Conservation (phyloP, 768 basidiomycete species). For the Paxillus rubicundulus region DNA sequence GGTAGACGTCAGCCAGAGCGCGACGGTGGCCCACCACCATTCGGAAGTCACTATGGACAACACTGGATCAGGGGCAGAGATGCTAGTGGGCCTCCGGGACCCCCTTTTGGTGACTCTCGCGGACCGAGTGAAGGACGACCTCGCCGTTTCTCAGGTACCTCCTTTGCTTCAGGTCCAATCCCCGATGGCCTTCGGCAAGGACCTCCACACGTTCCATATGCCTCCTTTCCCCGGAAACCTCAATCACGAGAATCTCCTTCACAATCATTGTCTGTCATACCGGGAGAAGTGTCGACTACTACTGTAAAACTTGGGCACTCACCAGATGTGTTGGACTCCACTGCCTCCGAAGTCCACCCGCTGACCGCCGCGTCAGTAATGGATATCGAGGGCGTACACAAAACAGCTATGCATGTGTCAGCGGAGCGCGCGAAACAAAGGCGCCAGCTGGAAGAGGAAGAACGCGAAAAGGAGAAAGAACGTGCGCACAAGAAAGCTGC, state of each 20-base stretch:
- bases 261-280: slow-evolving; percentile 31
- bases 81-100: slow-evolving; percentile 6
- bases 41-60: slow-evolving; percentile 17
- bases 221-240: slow-evolving; percentile 29
- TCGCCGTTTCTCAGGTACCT: slow-evolving; percentile 23
- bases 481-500: slow-evolving; percentile 77
- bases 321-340: slow-evolving; percentile 42
- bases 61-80: slow-evolving; percentile 20
- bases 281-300: slow-evolving; percentile 9
- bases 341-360: slow-evolving; percentile 34
- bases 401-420: slow-evolving; percentile 78
- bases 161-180: slow-evolving; percentile 18
- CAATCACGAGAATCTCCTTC: slow-evolving; percentile 45
- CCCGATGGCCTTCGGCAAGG: slow-evolving; percentile 19
- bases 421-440: slow-evolving; percentile 82
- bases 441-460: slow-evolving; percentile 79
- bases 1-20: slow-evolving; percentile 19
- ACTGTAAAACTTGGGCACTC: slow-evolving; percentile 37
- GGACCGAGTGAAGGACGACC: slow-evolving; percentile 14
- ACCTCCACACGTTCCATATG: slow-evolving; percentile 21
- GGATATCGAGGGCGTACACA: slow-evolving; percentile 65
- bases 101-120: slow-evolving; percentile 16
- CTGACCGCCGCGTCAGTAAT: slow-evolving; percentile 28
- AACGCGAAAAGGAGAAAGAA: slow-evolving; percentile 76
- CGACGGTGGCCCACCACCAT: slow-evolving; percentile 10